Evolutionary conservation across 371 early-diverging fungal species (phyloP).

Genomic region (Apophysomyces sp.): DNA sequence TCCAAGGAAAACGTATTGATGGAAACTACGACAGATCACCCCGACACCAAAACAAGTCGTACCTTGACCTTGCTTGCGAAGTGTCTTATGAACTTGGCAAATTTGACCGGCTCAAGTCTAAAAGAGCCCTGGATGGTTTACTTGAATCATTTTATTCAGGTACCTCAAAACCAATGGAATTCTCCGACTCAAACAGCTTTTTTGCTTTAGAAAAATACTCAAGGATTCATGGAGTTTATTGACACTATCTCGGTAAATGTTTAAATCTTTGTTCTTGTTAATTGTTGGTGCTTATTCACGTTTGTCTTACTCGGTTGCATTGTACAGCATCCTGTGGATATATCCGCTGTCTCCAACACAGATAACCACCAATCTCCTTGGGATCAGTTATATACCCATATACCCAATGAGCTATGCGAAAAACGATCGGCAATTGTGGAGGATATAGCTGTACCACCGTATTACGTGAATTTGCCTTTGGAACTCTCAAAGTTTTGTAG

Average conservation of each 20-base stretch:
- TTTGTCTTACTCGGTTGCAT: neutral
- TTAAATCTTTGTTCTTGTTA: neutral
- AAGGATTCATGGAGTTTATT: neutral
- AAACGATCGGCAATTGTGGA: neutral
- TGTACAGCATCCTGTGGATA: neutral
- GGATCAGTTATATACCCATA: neutral
- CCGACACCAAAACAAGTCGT: slow-evolving; percentile 63
- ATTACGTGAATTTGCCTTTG: neutral
- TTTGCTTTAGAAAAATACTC: slow-evolving; percentile 1
- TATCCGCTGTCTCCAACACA: neutral
- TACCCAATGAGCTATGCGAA: neutral
- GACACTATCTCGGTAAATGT: slow-evolving; percentile 1
- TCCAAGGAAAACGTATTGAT: neutral
- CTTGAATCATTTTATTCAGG: slow-evolving; percentile 58
- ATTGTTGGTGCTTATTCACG: neutral
- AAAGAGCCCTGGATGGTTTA: slow-evolving; percentile 83
- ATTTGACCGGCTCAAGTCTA: slow-evolving; percentile 66
- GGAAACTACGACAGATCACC: slow-evolving; percentile 44
- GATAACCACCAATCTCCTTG: neutral
- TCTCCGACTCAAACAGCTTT: too few species aligned
- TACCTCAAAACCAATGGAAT: slow-evolving; percentile 12
- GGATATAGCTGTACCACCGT: neutral
- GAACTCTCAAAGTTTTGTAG: neutral
- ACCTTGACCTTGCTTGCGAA: slow-evolving; percentile 81
- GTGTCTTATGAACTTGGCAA: slow-evolving; percentile 78